Evolutionary conservation across 352 stramenopile species (phyloP).

Genomic region (Phytophthora macrochlamydospora): DNA sequence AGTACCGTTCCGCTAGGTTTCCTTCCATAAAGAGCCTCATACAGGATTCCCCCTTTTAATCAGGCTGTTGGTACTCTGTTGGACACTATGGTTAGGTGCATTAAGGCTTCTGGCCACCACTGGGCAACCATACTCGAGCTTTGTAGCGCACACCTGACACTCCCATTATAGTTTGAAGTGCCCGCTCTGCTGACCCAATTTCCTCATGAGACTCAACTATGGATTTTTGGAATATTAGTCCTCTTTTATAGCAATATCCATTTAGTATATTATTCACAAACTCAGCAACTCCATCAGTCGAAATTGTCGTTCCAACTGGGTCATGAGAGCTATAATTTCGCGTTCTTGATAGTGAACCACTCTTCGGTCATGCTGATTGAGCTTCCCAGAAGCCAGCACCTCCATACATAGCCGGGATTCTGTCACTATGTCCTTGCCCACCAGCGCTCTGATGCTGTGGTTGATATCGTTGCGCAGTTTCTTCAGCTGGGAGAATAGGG

Average conservation of each 20-base stretch:
- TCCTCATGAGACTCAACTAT: slow-evolving; percentile 10
- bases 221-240: slow-evolving; percentile 4
- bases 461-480: slow-evolving; percentile 21
- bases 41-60: slow-evolving; percentile 7
- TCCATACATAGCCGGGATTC: slow-evolving; percentile 16
- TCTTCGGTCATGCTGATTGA: slow-evolving; percentile 1
- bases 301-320: neutral
- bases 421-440: slow-evolving; percentile 14
- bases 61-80: slow-evolving; percentile 10
- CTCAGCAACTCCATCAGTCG: slow-evolving; percentile 13
- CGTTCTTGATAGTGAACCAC: slow-evolving; percentile 1
- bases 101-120: slow-evolving; percentile 10
- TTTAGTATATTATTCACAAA: slow-evolving; percentile 1
- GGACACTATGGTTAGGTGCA: slow-evolving; percentile 1
- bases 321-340: neutral
- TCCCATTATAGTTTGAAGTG: slow-evolving; percentile 13
- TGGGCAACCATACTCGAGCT: slow-evolving; percentile 5
- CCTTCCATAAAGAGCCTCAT: slow-evolving; percentile 14
- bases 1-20: slow-evolving; percentile 10
- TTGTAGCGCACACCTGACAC: slow-evolving; percentile 3
- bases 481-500: slow-evolving; percentile 13
- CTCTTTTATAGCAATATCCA: neutral
- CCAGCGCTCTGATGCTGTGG: neutral
- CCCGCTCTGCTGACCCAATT: slow-evolving; percentile 6
- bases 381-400: slow-evolving; percentile 4